These are phyloP conservation scores for Solanum dulcamara DNA, from an alignment of 257 asterid species.

Conservation along the genomic window DNA sequence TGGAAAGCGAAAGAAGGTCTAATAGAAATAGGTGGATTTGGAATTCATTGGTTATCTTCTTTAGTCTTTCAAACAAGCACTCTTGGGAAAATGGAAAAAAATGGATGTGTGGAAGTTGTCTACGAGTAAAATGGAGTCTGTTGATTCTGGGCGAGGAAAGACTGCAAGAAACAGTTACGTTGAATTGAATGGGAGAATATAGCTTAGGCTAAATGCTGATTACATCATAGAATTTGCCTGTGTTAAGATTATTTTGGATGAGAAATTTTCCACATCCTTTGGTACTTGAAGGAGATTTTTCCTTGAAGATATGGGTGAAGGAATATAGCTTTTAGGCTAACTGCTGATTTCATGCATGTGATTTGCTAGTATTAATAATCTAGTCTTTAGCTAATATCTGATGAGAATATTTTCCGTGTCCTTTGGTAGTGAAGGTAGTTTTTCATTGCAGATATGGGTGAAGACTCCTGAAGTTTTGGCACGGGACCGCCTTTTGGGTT, in stretches of 20 bases:
- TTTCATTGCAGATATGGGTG: conserved; percentile 69
- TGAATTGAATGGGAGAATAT: neutral
- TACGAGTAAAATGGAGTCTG: neutral
- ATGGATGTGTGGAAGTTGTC: neutral
- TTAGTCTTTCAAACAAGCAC: neutral
- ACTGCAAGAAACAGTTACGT: neutral
- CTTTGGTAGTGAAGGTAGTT: neutral
- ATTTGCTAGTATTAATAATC: neutral
- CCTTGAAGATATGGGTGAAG: conserved; percentile 49
- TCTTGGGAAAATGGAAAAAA: neutral
- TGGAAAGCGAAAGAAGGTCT: neutral
- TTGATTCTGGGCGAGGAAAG: neutral
- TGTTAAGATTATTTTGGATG: neutral
- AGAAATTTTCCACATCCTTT: neutral
- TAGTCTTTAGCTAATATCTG: neutral
- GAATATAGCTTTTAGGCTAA: neutral
- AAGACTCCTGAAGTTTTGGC: conserved; percentile 92
- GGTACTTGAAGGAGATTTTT: neutral
- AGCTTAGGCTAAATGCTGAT: neutral
- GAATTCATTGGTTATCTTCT: neutral
- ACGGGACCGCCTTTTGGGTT: conserved; percentile 85
- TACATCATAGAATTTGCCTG: neutral
- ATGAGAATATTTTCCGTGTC: neutral
- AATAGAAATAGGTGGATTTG: neutral
- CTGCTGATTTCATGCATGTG: neutral